A percentile compares a stretch with the other conserved stretches of the same genome.
Evolutionary conservation across 805 yeast genomes (phyloP).

Genomic region (Candida chauliodis): DNA sequence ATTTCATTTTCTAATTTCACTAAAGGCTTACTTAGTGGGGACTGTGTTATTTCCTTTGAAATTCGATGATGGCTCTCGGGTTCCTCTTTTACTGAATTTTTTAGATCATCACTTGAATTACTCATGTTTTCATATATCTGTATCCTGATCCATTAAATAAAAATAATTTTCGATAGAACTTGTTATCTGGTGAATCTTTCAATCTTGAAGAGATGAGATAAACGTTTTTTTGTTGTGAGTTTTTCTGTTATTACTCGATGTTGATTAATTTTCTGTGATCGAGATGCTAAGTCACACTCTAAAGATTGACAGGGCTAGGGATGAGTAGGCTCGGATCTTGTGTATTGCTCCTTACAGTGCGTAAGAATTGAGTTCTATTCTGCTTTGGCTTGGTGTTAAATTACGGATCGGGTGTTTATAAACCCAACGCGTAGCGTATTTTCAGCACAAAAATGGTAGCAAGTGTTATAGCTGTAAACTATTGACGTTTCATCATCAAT

Average conservation of each 20-base stretch:
- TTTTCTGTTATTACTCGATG: constrained; percentile 2
- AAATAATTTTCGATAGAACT: neutral
- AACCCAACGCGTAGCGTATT: too few species aligned
- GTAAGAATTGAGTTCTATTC: too few species aligned
- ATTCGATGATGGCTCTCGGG: constrained; percentile 4
- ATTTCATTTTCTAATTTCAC: constrained; percentile 1
- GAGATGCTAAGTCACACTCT: too few species aligned
- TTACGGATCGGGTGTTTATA: too few species aligned
- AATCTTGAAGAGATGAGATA: constrained; percentile 6
- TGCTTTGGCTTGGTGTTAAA: too few species aligned
- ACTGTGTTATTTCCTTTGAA: neutral
- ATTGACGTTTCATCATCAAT: too few species aligned
- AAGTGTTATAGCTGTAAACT: too few species aligned
- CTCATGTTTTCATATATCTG: constrained; percentile 6
- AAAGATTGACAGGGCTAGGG: too few species aligned
- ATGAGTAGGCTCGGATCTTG: too few species aligned
- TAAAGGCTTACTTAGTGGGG: constrained; percentile 3
- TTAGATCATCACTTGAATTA: constrained; percentile 10
- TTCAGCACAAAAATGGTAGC: too few species aligned
- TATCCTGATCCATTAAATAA: neutral
- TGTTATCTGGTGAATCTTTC: neutral
- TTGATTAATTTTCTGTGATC: constrained; percentile 2
- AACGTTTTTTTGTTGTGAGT: constrained; percentile 9
- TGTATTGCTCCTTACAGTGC: neutral
- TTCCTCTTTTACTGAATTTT: constrained; percentile 5